Evolutionary conservation across 352 stramenopile genomes (phyloP).

Genomic region (Phytophthora syringae): DNA sequence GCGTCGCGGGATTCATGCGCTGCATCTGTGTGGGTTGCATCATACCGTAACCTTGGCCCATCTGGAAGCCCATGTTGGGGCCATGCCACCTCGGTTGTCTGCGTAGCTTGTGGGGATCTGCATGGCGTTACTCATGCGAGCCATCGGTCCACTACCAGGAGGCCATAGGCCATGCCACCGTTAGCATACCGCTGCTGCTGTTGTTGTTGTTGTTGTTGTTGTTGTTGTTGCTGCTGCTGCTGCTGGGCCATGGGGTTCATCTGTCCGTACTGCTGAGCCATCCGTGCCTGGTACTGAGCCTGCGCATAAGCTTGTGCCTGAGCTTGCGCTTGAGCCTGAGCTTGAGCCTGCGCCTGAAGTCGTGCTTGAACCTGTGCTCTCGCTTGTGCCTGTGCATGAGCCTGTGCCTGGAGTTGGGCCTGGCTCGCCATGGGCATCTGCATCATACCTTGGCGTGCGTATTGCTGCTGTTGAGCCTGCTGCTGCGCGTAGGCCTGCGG

Average conservation of each 20-base stretch:
- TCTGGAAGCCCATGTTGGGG: constrained; percentile 52
- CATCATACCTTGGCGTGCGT: constrained; percentile 40
- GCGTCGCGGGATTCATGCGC: constrained; percentile 40
- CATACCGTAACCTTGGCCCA: constrained; percentile 61
- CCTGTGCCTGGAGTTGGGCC: constrained; percentile 40
- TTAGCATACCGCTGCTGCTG: constrained; percentile 52
- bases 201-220: too few relatives aligned
- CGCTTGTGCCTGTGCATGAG: constrained; percentile 28
- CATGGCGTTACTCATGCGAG: constrained; percentile 45
- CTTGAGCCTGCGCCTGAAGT: constrained; percentile 36
- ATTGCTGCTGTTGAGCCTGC: constrained; percentile 46
- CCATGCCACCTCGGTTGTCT: constrained; percentile 39
- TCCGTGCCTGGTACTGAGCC: constrained; percentile 71
- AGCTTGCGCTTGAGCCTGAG: constrained; percentile 30
- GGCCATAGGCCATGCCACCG: constrained; percentile 44
- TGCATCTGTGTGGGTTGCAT: constrained; percentile 44
- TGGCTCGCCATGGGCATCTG: constrained; percentile 40
- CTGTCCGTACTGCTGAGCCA: constrained; percentile 44
- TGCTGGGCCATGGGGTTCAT: constrained; percentile 41
- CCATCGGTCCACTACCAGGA: constrained; percentile 28
- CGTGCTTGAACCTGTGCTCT: constrained; percentile 33
- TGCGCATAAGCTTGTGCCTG: constrained; percentile 53
- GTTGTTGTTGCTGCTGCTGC: constrained; percentile 9
- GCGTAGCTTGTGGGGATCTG: constrained; percentile 39
- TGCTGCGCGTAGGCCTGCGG: constrained; percentile 39